Base-by-base conservation (phyloP, 805 yeast species). In the Ogataea philodendri region DNA sequence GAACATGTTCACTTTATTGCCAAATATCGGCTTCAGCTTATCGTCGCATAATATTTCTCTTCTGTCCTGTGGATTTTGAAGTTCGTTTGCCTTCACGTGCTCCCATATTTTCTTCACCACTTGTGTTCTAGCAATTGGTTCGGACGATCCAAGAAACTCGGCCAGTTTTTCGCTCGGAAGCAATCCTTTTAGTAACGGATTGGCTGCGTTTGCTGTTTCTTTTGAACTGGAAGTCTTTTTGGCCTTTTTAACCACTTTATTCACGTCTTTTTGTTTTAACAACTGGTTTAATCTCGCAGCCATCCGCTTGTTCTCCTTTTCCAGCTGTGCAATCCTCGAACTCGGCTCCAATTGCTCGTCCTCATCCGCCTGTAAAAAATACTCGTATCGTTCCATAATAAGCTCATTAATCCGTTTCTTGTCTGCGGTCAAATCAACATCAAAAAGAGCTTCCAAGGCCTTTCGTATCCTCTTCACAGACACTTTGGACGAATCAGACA, bases 61-160 rank as follows among this genome's bases (percentile, higher is more conserved):
- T 44, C 71, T 69, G 57, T 85, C 84, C 1, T 63, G 49, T 1
- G 88, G 84, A 44, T 82, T 76, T 54, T 84, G 94, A 19, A 85
- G 58, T 18, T 72, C 57, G 41, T 81, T 54, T 8, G 56, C 72
- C 48, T 78, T 80, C 38, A 86, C 82, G 56, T 86, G 76, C 9
- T 66, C 71, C 94, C 94, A 84, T 5, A 84, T 55, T 29, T 59
- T 59, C 43, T 81, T 81, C 7, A 83, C 88, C 11, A 82, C 78
- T 52, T 81, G 81, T 0, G 90, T 78, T 46, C 95, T 62, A 3
- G 89, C 69, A 26, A 76, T 51, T 36, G 60, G 67, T 2, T 54
- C 54, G 1, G 54, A 37, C 13, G 50, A 63, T 1, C 72, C 74
- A 7, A 84, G 52, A 10, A 85, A 55, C 3, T 54, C 66, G 32